phyloP scores from a whole-genome alignment of 2,329 filamentous ascomycete genomes.

The Fusarium oxysporum region DNA sequence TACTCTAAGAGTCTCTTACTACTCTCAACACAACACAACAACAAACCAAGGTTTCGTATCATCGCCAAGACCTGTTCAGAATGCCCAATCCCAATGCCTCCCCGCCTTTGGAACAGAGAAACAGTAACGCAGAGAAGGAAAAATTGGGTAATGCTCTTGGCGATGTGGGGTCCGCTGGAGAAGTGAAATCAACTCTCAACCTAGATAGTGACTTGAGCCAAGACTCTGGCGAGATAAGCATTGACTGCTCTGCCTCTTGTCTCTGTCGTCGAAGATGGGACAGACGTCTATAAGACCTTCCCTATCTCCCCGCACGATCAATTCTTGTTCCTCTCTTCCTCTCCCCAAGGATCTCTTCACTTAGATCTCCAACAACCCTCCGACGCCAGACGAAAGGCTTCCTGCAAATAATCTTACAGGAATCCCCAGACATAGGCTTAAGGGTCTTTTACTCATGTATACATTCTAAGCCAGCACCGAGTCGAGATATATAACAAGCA shows the following conservation, averaged over 20 bases:
- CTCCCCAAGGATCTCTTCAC: constrained; percentile 28
- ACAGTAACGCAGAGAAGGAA: constrained; percentile 40
- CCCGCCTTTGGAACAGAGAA: constrained; percentile 41
- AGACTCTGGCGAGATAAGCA: constrained; percentile 35
- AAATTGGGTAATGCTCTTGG: constrained; percentile 40
- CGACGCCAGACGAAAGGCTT: constrained; percentile 41
- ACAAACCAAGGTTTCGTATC: constrained; percentile 38
- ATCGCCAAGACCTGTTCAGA: constrained; percentile 34
- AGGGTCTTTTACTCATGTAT: constrained; percentile 14
- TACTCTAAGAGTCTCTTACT: background rate
- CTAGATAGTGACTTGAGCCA: constrained; percentile 32
- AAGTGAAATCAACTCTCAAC: constrained; percentile 21
- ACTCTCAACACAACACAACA: constrained; percentile 31
- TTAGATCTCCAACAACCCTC: constrained; percentile 28
- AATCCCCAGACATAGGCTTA: constrained; percentile 38
- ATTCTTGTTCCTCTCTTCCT: constrained; percentile 1
- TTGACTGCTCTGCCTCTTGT: constrained; percentile 2
- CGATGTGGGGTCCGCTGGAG: constrained; percentile 38
- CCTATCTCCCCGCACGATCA: constrained; percentile 32
- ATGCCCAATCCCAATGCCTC: constrained; percentile 31
- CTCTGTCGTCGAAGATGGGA: constrained; percentile 11
- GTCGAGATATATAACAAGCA: constrained; percentile 1
- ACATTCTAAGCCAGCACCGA: constrained; percentile 4
- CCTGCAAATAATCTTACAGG: constrained; percentile 34
- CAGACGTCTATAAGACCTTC: constrained; percentile 42